These are phyloP conservation scores for Fraxinus angustifolia DNA, from an alignment of 305 asterid genomes.

Conservation along the genomic window DNA sequence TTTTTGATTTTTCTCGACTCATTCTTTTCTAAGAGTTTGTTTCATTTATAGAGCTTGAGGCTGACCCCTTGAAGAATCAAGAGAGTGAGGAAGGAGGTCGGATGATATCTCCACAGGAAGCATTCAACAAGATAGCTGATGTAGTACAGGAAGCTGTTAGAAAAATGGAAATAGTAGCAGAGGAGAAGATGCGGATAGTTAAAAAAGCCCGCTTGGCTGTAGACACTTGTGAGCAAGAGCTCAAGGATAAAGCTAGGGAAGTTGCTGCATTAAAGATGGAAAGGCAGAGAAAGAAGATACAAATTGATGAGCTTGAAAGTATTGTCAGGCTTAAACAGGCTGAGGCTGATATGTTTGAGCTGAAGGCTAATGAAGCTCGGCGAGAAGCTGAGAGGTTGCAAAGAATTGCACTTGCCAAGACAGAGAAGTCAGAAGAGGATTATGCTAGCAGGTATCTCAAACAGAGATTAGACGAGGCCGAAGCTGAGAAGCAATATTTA, in stretches of 20 bases:
- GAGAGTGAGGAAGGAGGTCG: slow-evolving; percentile 65
- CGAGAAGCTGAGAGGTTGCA: neutral
- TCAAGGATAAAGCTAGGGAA: slow-evolving; percentile 79
- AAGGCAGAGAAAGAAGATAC: slow-evolving; percentile 35
- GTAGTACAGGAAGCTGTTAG: slow-evolving; percentile 89
- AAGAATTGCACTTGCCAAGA: slow-evolving; percentile 46
- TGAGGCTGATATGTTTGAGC: neutral
- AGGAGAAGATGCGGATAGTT: slow-evolving; percentile 76
- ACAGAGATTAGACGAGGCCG: slow-evolving; percentile 85
- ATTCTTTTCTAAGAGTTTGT: neutral
- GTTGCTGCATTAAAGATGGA: slow-evolving; percentile 68
- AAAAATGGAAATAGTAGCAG: slow-evolving; percentile 87
- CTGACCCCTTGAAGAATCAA: slow-evolving; percentile 53
- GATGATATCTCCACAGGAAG: slow-evolving; percentile 74
- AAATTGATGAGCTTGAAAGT: neutral
- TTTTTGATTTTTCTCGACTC: slow-evolving; percentile 1
- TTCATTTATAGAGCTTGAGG: slow-evolving; percentile 55
- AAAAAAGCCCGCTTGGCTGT: slow-evolving; percentile 74
- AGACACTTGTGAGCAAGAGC: slow-evolving; percentile 84
- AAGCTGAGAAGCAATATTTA: slow-evolving; percentile 83
- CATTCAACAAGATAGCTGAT: slow-evolving; percentile 81
- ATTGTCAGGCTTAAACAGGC: neutral
- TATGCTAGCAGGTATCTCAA: slow-evolving; percentile 79
- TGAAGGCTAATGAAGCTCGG: slow-evolving; percentile 54
- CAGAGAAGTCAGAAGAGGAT: slow-evolving; percentile 80